A percentile compares a stretch with the other conserved stretches of the same genome.
Evolutionary conservation across 2,329 filamentous ascomycete species (phyloP).

Genomic region (Penicillium sp.): DNA sequence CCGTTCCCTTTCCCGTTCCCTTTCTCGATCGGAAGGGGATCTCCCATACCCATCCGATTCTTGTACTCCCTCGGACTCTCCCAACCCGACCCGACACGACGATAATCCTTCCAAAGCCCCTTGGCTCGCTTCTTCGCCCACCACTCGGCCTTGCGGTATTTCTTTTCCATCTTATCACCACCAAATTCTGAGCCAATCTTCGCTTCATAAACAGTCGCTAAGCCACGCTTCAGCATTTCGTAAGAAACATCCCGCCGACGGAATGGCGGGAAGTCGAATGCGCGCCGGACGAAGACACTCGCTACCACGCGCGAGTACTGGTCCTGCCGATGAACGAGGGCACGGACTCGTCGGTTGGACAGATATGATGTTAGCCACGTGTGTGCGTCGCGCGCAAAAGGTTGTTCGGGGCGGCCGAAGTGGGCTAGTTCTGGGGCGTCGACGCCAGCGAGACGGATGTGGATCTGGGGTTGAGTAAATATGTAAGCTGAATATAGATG

Average conservation of each 20-base stretch:
- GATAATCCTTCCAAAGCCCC: slow-evolving; percentile 69
- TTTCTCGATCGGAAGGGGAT: slow-evolving; percentile 20
- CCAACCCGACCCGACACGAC: slow-evolving; percentile 54
- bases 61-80: slow-evolving; percentile 92
- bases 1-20: neutral
- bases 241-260: slow-evolving; percentile 77
- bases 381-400: slow-evolving; percentile 75
- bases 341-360: slow-evolving; percentile 69
- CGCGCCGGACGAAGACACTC: slow-evolving; percentile 70
- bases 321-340: slow-evolving; percentile 78
- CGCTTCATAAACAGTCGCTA: slow-evolving; percentile 91
- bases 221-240: slow-evolving; percentile 80
- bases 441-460: slow-evolving; percentile 83
- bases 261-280: slow-evolving; percentile 39
- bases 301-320: slow-evolving; percentile 91
- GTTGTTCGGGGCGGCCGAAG: slow-evolving; percentile 85
- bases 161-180: slow-evolving; percentile 53
- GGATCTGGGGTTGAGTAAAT: slow-evolving; percentile 53
- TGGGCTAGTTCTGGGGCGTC: slow-evolving; percentile 92
- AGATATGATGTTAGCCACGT: slow-evolving; percentile 75
- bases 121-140: slow-evolving; percentile 61
- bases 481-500: neutral
- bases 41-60: slow-evolving; percentile 51
- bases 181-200: slow-evolving; percentile 90
- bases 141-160: slow-evolving; percentile 48